phyloP scores from a whole-genome alignment of 1,284 basidiomycete genomes.

The Leccinum cinnamomeum region DNA sequence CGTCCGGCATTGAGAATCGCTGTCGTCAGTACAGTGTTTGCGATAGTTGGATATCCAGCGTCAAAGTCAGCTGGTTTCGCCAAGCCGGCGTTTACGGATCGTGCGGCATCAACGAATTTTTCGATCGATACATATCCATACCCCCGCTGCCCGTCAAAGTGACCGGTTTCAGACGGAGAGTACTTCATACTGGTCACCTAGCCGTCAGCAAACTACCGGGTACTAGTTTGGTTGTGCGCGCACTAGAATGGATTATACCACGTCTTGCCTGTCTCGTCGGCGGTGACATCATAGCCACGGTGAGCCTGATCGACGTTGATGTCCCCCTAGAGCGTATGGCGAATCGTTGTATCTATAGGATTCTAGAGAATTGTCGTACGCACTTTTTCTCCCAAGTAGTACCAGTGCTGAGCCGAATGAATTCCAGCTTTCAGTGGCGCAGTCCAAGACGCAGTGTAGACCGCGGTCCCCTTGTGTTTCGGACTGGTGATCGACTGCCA shows the following conservation, averaged over 20 bases:
- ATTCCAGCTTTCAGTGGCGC: slow-evolving; percentile 76
- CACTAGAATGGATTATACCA: slow-evolving; percentile 92
- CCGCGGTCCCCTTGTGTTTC: slow-evolving; percentile 73
- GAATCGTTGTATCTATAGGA: slow-evolving; percentile 1
- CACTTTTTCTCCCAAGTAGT: slow-evolving; percentile 91
- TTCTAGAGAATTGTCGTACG: slow-evolving; percentile 10
- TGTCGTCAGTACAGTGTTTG: slow-evolving; percentile 86
- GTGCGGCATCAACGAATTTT: slow-evolving; percentile 84
- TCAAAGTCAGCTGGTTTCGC: slow-evolving; percentile 74
- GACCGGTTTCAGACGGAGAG: slow-evolving; percentile 85
- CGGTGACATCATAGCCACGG: slow-evolving; percentile 85
- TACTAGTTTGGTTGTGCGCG: slow-evolving; percentile 31
- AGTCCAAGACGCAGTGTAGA: slow-evolving; percentile 92
- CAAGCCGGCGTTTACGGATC: slow-evolving; percentile 72
- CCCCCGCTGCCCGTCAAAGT: slow-evolving; percentile 90
- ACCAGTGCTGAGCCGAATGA: slow-evolving; percentile 91
- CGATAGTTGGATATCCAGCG: slow-evolving; percentile 83
- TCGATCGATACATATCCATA: slow-evolving; percentile 92
- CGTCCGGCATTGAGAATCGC: slow-evolving; percentile 91
- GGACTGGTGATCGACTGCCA: slow-evolving; percentile 79
- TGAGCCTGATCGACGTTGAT: slow-evolving; percentile 91
- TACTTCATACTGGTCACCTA: slow-evolving; percentile 76
- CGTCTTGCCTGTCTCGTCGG: slow-evolving; percentile 80
- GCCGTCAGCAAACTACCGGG: slow-evolving; percentile 13
- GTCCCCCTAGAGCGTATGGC: slow-evolving; percentile 60